Conservation (phyloP, 2,329 filamentous ascomycete species). For the Drechslerella coelobrocha region DNA sequence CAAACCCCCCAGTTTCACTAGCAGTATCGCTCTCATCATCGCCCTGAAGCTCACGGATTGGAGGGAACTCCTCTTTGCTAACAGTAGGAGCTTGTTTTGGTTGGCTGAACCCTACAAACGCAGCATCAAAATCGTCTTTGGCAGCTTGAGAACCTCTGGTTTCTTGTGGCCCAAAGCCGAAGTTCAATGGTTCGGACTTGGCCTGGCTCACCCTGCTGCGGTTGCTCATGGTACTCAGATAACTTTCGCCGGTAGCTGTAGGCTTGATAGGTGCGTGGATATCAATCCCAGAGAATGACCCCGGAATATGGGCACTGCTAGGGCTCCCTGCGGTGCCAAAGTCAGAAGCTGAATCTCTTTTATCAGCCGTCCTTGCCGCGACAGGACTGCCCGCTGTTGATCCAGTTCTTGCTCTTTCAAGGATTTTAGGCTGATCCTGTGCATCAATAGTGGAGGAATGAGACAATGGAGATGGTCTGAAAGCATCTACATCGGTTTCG, state of each 20-base stretch:
- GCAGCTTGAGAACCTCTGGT: slow-evolving; percentile 58
- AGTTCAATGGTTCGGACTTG: slow-evolving; percentile 59
- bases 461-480: slow-evolving; percentile 50
- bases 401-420: slow-evolving; percentile 53
- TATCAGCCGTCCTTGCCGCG: slow-evolving; percentile 48
- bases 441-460: slow-evolving; percentile 55
- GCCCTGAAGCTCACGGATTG: slow-evolving; percentile 82
- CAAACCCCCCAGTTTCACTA: slow-evolving; percentile 82
- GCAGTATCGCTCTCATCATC: slow-evolving; percentile 85
- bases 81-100: slow-evolving; percentile 62
- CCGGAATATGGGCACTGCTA: slow-evolving; percentile 57
- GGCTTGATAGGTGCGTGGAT: slow-evolving; percentile 60
- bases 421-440: slow-evolving; percentile 51
- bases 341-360: slow-evolving; percentile 59
- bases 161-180: slow-evolving; percentile 55
- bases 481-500: slow-evolving; percentile 54
- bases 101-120: slow-evolving; percentile 76
- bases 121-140: slow-evolving; percentile 83
- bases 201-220: slow-evolving; percentile 58
- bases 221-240: slow-evolving; percentile 60
- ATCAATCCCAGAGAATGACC: slow-evolving; percentile 61
- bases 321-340: slow-evolving; percentile 56
- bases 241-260: slow-evolving; percentile 60
- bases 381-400: slow-evolving; percentile 53
- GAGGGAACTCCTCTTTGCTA: slow-evolving; percentile 84